Conservation (phyloP, 148 eudicot species). For the Amaranthus hypochondriacus region DNA sequence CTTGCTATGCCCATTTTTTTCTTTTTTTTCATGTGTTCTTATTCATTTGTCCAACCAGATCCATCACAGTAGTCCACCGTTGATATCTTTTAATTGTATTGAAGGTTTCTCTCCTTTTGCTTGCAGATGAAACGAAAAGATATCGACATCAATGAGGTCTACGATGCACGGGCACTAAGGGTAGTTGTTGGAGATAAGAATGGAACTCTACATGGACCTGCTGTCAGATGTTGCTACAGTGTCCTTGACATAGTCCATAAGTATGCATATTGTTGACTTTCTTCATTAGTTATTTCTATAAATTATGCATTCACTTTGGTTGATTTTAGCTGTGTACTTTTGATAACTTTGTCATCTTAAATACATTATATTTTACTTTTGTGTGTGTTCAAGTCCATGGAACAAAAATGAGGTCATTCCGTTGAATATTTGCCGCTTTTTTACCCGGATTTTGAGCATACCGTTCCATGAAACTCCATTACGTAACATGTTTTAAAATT, state of each 20-base stretch:
- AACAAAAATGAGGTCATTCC: no score
- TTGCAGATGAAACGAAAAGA: conserved; percentile 86
- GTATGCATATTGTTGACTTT: conserved; percentile 22
- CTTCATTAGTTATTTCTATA: not conserved
- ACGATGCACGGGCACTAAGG: conserved; percentile 91
- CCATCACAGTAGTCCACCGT: not conserved
- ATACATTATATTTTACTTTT: not conserved
- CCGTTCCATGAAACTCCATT: no score
- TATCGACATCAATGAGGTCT: conserved; percentile 67
- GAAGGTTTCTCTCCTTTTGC: not conserved
- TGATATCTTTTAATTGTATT: not conserved
- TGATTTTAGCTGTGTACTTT: conserved; percentile 1
- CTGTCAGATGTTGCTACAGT: conserved; percentile 81
- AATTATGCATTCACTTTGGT: not conserved
- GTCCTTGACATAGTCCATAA: conserved; percentile 79
- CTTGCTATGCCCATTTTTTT: no score
- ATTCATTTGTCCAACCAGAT: no score
- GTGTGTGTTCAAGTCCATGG: not conserved
- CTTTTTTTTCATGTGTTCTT: no score
- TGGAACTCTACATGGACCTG: conserved; percentile 87
- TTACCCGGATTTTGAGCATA: no score
- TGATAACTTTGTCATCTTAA: not conserved
- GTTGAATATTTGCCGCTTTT: no score
- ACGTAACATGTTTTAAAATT: no score
- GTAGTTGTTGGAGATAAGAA: conserved; percentile 85